A percentile compares a stretch with the other conserved stretches of the same genome.
Conservation (phyloP, 139 green algal species). For the Mesotaenium endlicherianum region DNA sequence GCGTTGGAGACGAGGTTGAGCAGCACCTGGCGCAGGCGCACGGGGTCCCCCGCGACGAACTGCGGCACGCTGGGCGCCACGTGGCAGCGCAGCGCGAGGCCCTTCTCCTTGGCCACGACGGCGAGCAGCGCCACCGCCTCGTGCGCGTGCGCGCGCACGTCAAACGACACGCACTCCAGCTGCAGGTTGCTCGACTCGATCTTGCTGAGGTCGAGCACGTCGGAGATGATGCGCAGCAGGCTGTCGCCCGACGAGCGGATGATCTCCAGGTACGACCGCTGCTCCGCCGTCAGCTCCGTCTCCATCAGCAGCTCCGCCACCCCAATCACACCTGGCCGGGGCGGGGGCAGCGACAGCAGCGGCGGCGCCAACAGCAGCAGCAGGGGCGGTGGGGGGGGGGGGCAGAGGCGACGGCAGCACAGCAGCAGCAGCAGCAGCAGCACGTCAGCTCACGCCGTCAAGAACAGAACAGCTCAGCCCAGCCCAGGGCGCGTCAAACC, state of each 20-base stretch:
- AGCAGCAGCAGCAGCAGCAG: too few relatives aligned
- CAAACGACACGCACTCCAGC: slow-evolving; percentile 27
- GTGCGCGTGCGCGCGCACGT: neutral
- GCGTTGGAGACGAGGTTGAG: slow-evolving; percentile 45
- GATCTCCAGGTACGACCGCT: slow-evolving; percentile 52
- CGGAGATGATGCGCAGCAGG: slow-evolving; percentile 29
- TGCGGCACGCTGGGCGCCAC: neutral
- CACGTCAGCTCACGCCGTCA: too few relatives aligned
- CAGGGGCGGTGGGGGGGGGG: too few relatives aligned
- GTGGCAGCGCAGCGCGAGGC: slow-evolving; percentile 13
- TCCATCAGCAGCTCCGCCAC: slow-evolving; percentile 61
- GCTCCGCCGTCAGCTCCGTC: slow-evolving; percentile 60
- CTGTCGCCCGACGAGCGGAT: slow-evolving; percentile 44
- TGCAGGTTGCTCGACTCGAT: slow-evolving; percentile 31
- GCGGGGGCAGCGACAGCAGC: too few relatives aligned
- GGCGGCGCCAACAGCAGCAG: too few relatives aligned
- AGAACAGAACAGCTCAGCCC: too few relatives aligned
- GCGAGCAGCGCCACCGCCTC: slow-evolving; percentile 37
- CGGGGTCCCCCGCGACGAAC: slow-evolving; percentile 23
- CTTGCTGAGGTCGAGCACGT: slow-evolving; percentile 39
- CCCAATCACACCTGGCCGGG: slow-evolving; percentile 59
- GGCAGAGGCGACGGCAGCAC: too few relatives aligned
- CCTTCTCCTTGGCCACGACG: slow-evolving; percentile 34
- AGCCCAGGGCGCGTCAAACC: too few relatives aligned
- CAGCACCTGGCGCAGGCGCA: slow-evolving; percentile 33